Evolutionary conservation across 73 alveolate species (phyloP).

Genomic region (Durusdinium trenchii): DNA sequence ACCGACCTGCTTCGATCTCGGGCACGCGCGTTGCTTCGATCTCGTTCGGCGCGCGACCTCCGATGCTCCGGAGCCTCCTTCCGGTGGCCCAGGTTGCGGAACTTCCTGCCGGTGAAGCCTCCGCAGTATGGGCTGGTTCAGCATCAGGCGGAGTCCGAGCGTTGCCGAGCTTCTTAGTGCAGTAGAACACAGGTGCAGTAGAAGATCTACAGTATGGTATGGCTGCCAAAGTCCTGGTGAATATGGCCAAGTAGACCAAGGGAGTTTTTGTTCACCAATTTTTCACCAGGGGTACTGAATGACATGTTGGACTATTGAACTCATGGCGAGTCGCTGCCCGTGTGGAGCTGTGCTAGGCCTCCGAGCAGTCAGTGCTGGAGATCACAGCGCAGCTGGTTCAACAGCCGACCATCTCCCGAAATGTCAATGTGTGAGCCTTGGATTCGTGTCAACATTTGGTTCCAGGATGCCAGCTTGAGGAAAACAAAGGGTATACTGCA

Average conservation of each 20-base stretch:
- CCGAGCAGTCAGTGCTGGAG: conserved; percentile 87
- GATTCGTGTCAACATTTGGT: too few relatives aligned
- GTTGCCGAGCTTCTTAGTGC: too few relatives aligned
- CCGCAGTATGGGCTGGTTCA: conserved; percentile 82
- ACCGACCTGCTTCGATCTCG: not conserved
- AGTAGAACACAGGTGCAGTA: not conserved
- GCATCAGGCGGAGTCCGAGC: too few relatives aligned
- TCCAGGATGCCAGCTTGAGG: too few relatives aligned
- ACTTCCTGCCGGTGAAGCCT: conserved; percentile 65
- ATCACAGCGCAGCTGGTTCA: conserved; percentile 63
- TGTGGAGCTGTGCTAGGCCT: conserved; percentile 48
- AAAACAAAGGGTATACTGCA: too few relatives aligned
- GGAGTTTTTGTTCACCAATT: too few relatives aligned
- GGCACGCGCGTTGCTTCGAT: not conserved
- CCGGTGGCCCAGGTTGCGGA: conserved; percentile 27
- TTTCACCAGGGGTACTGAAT: too few relatives aligned
- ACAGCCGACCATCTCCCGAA: conserved; percentile 90
- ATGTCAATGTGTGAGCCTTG: conserved; percentile 49
- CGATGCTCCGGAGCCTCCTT: too few relatives aligned
- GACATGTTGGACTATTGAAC: not conserved
- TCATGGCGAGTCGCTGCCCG: not conserved
- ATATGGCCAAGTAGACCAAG: too few relatives aligned
- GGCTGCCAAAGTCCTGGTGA: not conserved
- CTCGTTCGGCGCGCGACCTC: not conserved
- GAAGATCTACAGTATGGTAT: not conserved